Percentiles rank a stretch among this genome's conserved stretches.
Conservation (phyloP, 2,329 filamentous ascomycete genomes). For the Fusarium anguioides region DNA sequence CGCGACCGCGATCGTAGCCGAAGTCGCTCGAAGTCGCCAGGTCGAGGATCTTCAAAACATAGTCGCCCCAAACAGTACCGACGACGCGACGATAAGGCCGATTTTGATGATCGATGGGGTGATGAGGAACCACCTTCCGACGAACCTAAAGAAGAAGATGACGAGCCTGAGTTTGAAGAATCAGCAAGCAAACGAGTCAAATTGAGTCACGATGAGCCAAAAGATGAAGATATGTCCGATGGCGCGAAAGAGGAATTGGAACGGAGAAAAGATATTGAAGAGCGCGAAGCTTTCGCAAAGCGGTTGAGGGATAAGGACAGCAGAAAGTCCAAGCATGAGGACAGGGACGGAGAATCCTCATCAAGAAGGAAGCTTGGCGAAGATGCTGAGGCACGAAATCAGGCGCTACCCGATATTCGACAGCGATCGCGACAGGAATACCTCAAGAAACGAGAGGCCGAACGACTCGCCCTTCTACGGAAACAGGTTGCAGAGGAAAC, state of each 20-base stretch:
- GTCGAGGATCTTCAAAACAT: slow-evolving; percentile 36
- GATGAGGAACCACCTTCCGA: slow-evolving; percentile 73
- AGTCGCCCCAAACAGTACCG: slow-evolving; percentile 57
- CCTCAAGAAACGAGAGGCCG: slow-evolving; percentile 88
- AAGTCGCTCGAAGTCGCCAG: slow-evolving; percentile 51
- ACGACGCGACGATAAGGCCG: slow-evolving; percentile 55
- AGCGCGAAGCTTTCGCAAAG: slow-evolving; percentile 84
- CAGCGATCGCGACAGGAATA: slow-evolving; percentile 91
- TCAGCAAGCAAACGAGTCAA: slow-evolving; percentile 78
- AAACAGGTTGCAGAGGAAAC: slow-evolving; percentile 92
- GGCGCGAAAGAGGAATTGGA: slow-evolving; percentile 66
- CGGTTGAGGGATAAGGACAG: slow-evolving; percentile 78
- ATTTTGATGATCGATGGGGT: slow-evolving; percentile 84
- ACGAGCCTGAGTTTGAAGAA: slow-evolving; percentile 71
- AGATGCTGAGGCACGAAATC: slow-evolving; percentile 73
- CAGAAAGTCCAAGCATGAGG: slow-evolving; percentile 74
- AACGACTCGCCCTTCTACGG: slow-evolving; percentile 85
- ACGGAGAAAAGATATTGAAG: slow-evolving; percentile 74
- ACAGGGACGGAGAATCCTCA: slow-evolving; percentile 66
- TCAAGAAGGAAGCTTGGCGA: slow-evolving; percentile 62
- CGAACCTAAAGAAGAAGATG: slow-evolving; percentile 57
- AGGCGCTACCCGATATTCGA: slow-evolving; percentile 82
- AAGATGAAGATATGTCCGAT: slow-evolving; percentile 60
- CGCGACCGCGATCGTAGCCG: slow-evolving; percentile 2
- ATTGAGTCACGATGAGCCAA: slow-evolving; percentile 65